phyloP scores from a whole-genome alignment of 129 eudicot genomes.

The Tagetes patula region DNA sequence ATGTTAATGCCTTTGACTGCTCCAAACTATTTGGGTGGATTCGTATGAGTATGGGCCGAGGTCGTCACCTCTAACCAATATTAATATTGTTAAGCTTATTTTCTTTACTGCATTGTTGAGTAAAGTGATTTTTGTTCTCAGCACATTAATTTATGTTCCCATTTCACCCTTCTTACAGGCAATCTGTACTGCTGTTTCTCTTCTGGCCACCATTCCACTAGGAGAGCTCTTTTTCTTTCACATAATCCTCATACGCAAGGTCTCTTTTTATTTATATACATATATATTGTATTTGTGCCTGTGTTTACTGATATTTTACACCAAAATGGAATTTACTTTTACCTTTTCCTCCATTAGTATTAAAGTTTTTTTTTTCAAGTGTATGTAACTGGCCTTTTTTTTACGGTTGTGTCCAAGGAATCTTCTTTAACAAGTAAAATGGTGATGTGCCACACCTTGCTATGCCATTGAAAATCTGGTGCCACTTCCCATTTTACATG shows the following conservation, averaged over 20 bases:
- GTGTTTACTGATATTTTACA: not conserved
- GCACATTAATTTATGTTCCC: constrained; percentile 6
- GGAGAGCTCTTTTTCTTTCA: constrained; percentile 95
- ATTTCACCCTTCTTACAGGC: constrained; percentile 45
- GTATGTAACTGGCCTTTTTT: too few relatives aligned
- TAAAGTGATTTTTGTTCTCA: not conserved
- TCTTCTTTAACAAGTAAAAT: too few relatives aligned
- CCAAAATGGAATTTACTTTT: too few relatives aligned
- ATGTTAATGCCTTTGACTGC: too few relatives aligned
- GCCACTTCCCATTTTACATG: not conserved
- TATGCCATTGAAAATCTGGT: not conserved
- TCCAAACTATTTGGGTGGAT: too few relatives aligned
- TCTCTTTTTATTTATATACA: constrained; percentile 21
- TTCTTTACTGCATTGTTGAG: not conserved
- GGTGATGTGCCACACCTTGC: not conserved
- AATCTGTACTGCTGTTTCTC: constrained; percentile 74
- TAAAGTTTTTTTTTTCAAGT: not conserved
- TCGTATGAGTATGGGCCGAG: not conserved
- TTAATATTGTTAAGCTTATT: not conserved
- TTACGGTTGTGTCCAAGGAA: too few relatives aligned
- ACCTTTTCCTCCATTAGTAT: not conserved
- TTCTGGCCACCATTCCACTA: constrained; percentile 85
- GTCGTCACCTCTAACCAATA: not conserved
- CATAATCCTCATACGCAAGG: constrained; percentile 88
- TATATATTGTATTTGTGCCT: not conserved